Evolutionary conservation across 2,329 filamentous ascomycete species (phyloP), one percentile per base, ranked within the genome.

Genomic region (Pseudocercospora musae): DNA sequence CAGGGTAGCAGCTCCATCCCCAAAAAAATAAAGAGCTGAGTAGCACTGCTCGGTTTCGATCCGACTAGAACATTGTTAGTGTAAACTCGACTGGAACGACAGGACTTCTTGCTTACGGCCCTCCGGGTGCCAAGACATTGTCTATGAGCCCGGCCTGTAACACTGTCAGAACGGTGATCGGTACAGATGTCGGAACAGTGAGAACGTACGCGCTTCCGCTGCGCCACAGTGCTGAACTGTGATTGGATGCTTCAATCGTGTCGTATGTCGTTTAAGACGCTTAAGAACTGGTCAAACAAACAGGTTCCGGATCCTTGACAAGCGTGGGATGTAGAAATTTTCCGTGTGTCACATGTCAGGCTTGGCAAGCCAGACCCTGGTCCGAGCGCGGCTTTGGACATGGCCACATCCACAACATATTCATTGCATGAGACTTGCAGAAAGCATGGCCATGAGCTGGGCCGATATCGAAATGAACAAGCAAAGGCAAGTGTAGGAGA

Each of bases 41-140:
- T 61, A 42, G 59, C 31, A 57, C 29, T 44, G 27, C 29, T 61
- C 33, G 42, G 59, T 61, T 61, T 61, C 59, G 59, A 61, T 61
- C 59, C 42, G 48, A 50, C 18, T 21, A 6, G 7, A 3, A 20
- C 20, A 1, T 21, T 6, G 20, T 44, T 3, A 44, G 40, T 11
- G 7, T 20, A n/a, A 1, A 5, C 3, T 44, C n/a, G 10, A n/a
- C n/a, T n/a, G n/a, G n/a, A n/a, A n/a, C n/a, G n/a, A n/a, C n/a
- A n/a, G n/a, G n/a, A n/a, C n/a, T n/a, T n/a, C n/a, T n/a, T n/a
- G n/a, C n/a, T n/a, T n/a, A 31, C 31, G 37, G 59, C 20, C 59
- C 59, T 61, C 59, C 59, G 53, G 59, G 59, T 61, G 0, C 11
- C 11, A 3, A 33, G 2, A 31, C 29, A 11, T 2, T 31, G 29